Conservation (phyloP, 805 yeast genomes). For the Monosporozyma servazzii region DNA sequence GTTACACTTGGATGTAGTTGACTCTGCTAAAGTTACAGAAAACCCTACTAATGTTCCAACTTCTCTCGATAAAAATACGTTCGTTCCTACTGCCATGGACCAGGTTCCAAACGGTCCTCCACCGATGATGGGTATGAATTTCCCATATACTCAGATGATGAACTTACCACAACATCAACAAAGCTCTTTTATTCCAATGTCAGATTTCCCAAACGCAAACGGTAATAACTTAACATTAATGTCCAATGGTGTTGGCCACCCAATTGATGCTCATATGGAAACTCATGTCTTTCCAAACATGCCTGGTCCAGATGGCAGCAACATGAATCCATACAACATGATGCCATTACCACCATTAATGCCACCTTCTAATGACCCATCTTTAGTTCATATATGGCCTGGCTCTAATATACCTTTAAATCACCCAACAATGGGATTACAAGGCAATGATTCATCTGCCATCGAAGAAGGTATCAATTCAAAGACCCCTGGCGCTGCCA, state of each 20-base stretch:
- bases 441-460: conserved; percentile 9
- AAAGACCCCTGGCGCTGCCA: conserved; percentile 9
- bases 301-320: conserved; percentile 3
- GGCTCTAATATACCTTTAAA: conserved; percentile 5
- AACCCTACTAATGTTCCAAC: conserved; percentile 4
- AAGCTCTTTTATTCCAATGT: conserved; percentile 10
- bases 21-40: conserved; percentile 10
- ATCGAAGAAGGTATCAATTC: conserved; percentile 7
- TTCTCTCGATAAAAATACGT: neutral
- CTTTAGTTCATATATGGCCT: conserved; percentile 17
- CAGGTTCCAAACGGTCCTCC: conserved; percentile 9
- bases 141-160: conserved; percentile 29
- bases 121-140: conserved; percentile 27
- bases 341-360: conserved; percentile 5
- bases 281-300: conserved; percentile 10
- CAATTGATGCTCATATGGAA: conserved; percentile 3
- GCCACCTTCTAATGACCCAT: conserved; percentile 1
- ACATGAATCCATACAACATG: conserved; percentile 2
- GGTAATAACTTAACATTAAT: neutral
- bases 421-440: neutral
- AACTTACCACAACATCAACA: conserved; percentile 21
- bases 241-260: conserved; percentile 2
- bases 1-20: conserved; percentile 19
- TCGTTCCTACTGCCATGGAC: neutral
- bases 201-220: conserved; percentile 12